phyloP scores from a whole-genome alignment of 805 yeast genomes.

The Teunomyces panamensis region DNA sequence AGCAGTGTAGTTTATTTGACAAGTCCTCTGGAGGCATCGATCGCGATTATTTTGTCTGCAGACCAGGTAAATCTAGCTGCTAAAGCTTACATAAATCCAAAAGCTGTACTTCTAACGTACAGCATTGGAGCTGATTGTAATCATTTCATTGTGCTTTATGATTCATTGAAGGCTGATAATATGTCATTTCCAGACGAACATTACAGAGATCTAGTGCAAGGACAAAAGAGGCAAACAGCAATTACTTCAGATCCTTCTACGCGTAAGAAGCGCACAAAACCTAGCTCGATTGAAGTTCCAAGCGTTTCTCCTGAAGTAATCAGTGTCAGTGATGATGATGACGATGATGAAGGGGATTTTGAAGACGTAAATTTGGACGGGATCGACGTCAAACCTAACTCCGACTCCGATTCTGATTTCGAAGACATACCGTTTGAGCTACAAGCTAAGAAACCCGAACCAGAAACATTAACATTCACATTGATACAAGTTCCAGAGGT shows the following conservation, averaged over 20 bases:
- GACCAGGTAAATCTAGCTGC: not conserved
- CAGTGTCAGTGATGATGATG: slow-evolving; percentile 1
- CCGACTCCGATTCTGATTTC: slow-evolving; percentile 19
- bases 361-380: slow-evolving; percentile 13
- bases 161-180: not conserved
- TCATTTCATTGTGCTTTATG: not conserved
- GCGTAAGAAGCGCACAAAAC: slow-evolving; percentile 1
- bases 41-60: not conserved
- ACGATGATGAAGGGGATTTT: slow-evolving; percentile 12
- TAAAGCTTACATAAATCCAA: not conserved
- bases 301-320: not conserved
- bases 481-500: slow-evolving; percentile 11
- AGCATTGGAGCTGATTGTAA: too few relatives aligned
- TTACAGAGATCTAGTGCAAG: not conserved
- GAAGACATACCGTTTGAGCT: slow-evolving; percentile 19
- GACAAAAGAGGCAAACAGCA: not conserved
- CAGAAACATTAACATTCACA: slow-evolving; percentile 5
- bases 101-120: too few relatives aligned
- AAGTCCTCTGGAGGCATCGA: not conserved
- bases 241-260: not conserved
- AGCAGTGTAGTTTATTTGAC: not conserved
- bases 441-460: not conserved
- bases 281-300: not conserved
- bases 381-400: slow-evolving; percentile 10
- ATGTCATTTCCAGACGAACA: slow-evolving; percentile 1